Conservation (phyloP, 345 rosid genomes). For the Schrenkiella parvula region DNA sequence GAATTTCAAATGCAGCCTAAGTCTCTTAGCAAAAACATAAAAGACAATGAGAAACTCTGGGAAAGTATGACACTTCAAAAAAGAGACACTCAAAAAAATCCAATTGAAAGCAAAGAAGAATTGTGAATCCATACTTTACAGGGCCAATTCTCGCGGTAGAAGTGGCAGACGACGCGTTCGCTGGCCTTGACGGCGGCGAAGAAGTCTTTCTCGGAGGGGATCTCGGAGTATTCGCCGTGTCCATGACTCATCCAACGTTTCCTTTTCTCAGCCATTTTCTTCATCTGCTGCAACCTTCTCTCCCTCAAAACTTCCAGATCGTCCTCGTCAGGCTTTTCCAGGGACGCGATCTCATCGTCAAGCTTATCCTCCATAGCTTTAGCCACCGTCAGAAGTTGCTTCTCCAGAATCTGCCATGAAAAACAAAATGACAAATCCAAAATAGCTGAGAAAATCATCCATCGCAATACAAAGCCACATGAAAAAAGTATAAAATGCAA, state of each 20-base stretch:
- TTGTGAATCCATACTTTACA: constrained; percentile 58
- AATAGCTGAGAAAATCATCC: not conserved
- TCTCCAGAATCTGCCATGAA: constrained; percentile 63
- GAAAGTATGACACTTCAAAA: not conserved
- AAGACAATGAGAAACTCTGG: not conserved
- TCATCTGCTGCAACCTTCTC: constrained; percentile 84
- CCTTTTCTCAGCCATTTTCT: constrained; percentile 89
- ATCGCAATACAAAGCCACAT: not conserved
- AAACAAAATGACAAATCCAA: not conserved
- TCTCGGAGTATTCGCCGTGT: constrained; percentile 90
- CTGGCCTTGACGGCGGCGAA: constrained; percentile 82
- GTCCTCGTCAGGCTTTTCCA: constrained; percentile 80
- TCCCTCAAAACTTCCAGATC: constrained; percentile 82
- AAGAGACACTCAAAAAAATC: not conserved
- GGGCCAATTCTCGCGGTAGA: constrained; percentile 97
- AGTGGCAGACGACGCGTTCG: constrained; percentile 94
- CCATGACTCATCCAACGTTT: constrained; percentile 96
- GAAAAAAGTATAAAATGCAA: not conserved
- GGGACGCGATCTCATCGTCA: constrained; percentile 81
- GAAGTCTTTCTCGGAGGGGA: constrained; percentile 79
- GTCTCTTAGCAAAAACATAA: not conserved
- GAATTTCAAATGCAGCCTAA: not conserved
- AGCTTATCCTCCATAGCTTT: constrained; percentile 88
- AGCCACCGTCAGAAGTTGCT: constrained; percentile 80
- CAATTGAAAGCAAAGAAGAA: not conserved